phyloP scores from a whole-genome alignment of 1,284 basidiomycete species.

The Cryptococcus amylolentus region DNA sequence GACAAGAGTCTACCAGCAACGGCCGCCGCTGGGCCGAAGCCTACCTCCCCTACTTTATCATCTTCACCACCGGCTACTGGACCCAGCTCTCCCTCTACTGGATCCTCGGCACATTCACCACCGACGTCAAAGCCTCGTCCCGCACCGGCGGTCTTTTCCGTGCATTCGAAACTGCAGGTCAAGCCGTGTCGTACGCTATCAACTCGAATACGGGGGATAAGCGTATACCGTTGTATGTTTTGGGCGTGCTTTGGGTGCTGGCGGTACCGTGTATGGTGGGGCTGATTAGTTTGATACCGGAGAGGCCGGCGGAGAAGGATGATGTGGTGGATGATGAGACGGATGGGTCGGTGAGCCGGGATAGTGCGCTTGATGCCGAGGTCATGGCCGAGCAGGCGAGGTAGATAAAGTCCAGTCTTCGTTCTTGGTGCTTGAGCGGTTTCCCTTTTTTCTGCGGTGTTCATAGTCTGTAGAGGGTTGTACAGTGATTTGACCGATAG shows the following conservation, averaged over 20 bases:
- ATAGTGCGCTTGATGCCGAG: neutral
- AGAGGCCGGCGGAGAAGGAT: constrained; percentile 14
- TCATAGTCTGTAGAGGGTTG: neutral
- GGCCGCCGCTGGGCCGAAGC: constrained; percentile 14
- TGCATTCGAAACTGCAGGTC: constrained; percentile 21
- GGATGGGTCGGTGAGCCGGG: neutral
- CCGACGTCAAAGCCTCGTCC: constrained; percentile 21
- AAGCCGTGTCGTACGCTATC: constrained; percentile 18
- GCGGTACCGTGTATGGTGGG: constrained; percentile 14
- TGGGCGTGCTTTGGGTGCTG: constrained; percentile 13
- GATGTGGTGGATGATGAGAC: constrained; percentile 17
- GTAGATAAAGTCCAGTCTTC: neutral
- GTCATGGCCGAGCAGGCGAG: neutral
- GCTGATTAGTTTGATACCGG: constrained; percentile 23
- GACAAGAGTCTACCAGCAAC: neutral
- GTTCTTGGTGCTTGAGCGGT: neutral
- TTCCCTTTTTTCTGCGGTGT: neutral
- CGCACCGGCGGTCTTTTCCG: constrained; percentile 30
- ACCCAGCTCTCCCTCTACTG: constrained; percentile 25
- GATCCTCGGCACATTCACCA: constrained; percentile 28
- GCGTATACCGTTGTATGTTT: constrained; percentile 19
- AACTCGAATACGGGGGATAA: constrained; percentile 16
- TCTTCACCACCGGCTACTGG: constrained; percentile 23
- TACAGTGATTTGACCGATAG: neutral
- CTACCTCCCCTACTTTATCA: constrained; percentile 21